Evolutionary conservation across 2,329 filamentous ascomycete species (phyloP), one percentile per base, ranked within the genome.

Genomic region (Ascochyta rabiei): DNA sequence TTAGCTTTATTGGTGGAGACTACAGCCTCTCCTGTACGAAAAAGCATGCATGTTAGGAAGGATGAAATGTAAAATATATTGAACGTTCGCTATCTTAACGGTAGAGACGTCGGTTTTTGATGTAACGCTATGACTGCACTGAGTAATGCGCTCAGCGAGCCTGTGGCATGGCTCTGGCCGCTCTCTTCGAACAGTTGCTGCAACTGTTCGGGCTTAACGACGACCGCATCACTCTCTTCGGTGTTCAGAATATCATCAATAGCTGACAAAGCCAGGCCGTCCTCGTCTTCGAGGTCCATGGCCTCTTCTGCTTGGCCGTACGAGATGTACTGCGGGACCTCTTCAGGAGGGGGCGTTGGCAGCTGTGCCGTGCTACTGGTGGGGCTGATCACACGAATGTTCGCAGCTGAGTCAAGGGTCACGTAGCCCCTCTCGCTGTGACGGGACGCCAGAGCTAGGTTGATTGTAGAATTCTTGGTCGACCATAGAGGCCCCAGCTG

Each of bases 141-240:
- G 69, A 93, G 92, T 77, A 91, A 83, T 59, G 91, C 89, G 72
- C 89, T 86, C 19, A 93, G 84, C 10, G 88, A 85, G 19, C 88
- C 86, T 66, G 89, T 82, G 0, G 88, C 86, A 68, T 89, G 89
- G 3, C 86, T 83, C 2, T 87, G 86, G 2, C 85, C 85, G 16
- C 49, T 56, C 59, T 91, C 87, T 40, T 57, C 54, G 60, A 93
- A 91, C 33, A 93, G 83, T 45, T 86, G 82, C 6, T 88, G 82
- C 48, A 93, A 76, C 60, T 85, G 84, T 67, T 92, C 87, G 43
- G 87, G 84, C 37, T 86, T 80, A 16, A 92, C 83, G 16, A 91
- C 84, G 6, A 83, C 82, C 19, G 81, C 79, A 44, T 81, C 79
- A 42, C 82, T 81, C 30, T 83, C 83, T 8, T 59, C 57, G 37